These are phyloP conservation scores for Fusarium torreyae DNA, from an alignment of 2,329 filamentous ascomycete species.

Conservation along the genomic window DNA sequence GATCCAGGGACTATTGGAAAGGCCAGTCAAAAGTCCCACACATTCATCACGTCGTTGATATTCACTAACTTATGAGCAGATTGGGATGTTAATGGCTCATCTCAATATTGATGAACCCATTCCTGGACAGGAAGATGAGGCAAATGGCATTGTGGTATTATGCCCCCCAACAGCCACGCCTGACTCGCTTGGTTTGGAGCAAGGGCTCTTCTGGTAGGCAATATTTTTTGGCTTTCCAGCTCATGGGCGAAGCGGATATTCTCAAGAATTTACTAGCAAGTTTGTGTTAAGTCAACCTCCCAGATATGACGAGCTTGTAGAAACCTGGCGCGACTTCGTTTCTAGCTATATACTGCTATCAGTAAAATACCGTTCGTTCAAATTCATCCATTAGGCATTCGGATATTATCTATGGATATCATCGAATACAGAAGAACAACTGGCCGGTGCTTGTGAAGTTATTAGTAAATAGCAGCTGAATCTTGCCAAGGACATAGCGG, in stretches of 20 bases:
- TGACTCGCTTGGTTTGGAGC: background rate
- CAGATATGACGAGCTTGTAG: too few relatives aligned
- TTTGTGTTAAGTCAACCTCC: too few relatives aligned
- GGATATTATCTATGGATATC: too few relatives aligned
- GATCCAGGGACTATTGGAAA: conserved; percentile 28
- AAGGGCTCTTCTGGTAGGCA: conserved; percentile 7
- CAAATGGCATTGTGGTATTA: conserved; percentile 35
- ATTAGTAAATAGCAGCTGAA: too few relatives aligned
- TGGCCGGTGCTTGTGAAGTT: too few relatives aligned
- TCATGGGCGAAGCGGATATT: background rate
- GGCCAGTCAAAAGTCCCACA: background rate
- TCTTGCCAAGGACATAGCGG: too few relatives aligned
- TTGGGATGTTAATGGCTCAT: conserved; percentile 23
- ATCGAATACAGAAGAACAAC: too few relatives aligned
- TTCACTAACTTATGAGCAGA: background rate
- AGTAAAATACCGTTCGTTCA: too few relatives aligned
- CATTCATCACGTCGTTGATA: background rate
- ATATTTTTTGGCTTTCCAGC: background rate
- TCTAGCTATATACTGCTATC: too few relatives aligned
- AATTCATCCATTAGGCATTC: too few relatives aligned
- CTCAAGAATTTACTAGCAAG: background rate
- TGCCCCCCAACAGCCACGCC: conserved; percentile 6
- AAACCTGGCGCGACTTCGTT: too few relatives aligned
- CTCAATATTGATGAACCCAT: conserved; percentile 20
- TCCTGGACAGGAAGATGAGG: conserved; percentile 31